Base-by-base conservation (phyloP, 1,284 basidiomycete species). In the Porodaedalea pini region DNA sequence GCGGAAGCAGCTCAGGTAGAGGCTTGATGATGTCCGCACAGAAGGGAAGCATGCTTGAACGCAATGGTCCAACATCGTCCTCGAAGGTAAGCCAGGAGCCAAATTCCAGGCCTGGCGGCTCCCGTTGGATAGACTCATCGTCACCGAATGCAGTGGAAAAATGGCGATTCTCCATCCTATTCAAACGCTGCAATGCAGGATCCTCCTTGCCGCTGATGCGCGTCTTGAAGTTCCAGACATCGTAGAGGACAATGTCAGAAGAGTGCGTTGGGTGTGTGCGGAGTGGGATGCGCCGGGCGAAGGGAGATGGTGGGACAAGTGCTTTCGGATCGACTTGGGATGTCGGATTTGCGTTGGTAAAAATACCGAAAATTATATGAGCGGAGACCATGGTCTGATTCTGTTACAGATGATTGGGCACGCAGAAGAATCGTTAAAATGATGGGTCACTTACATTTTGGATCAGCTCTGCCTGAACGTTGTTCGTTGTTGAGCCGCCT, bases 11-110 rank as follows among this genome's bases (percentile, higher is more conserved):
- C 10, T 60, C 51, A 0, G 78, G 76, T 11, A 78, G 62, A 54
- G 77, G 78, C 19, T 68, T 37, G 61, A 78, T 77, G 1, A 77
- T 70, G 60, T 87, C 84, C 23, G 73, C 80, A 52, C 84, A 70
- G 65, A 85, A 80, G 2, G 79, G 75, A 15, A 86, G 61, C 10
- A 75, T 71, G 1, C 80, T 68, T 3, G 71, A 71, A 2, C 74
- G 79, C 41, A 85, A 68, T 29, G 60, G 67, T 55, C 81, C 81
- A 3, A 70, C 66, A 23, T 72, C 62, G 25, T 57, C 49, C 50
- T 73, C 73, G 23, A 86, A 74, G 50, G 78, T 71, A 39, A 76
- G 71, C 81, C 83, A 86, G 11, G 76, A 73, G 13, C 79, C 83
- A 76, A 78, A 83, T 63, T 81, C 77, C 3, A 77, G 32, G 76